These are phyloP conservation scores for Saccharomyces hybrid DNA, from an alignment of 1,139 yeast species.

Conservation along the genomic window DNA sequence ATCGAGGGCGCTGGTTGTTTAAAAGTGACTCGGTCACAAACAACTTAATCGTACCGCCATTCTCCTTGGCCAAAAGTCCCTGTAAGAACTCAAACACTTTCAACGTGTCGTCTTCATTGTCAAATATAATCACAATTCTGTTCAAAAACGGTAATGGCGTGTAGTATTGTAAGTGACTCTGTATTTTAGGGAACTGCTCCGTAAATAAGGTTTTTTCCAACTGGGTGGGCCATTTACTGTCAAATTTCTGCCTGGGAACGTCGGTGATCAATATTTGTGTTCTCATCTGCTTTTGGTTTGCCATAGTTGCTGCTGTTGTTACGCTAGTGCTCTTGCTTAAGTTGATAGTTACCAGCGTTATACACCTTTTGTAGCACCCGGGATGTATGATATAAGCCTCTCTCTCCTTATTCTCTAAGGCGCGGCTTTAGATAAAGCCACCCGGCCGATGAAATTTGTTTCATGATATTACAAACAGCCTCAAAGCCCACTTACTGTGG, in stretches of 20 bases:
- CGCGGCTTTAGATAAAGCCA: not conserved
- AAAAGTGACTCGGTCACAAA: conserved; percentile 27
- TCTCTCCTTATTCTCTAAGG: not conserved
- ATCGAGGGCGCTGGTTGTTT: conserved; percentile 12
- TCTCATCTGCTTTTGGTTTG: conserved; percentile 7
- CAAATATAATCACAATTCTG: conserved; percentile 27
- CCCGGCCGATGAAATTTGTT: conserved; percentile 1
- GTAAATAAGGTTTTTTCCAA: conserved; percentile 21
- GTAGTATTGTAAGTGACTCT: conserved; percentile 20
- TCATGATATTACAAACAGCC: not conserved
- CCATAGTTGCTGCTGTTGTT: not conserved
- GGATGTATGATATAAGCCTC: not conserved
- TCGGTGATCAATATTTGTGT: conserved; percentile 30
- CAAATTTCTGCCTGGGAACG: conserved; percentile 22
- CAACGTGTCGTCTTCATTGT: conserved; percentile 19
- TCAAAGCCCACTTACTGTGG: not conserved
- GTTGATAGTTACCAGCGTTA: not conserved
- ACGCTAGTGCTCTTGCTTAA: not conserved
- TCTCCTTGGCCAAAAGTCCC: conserved; percentile 6
- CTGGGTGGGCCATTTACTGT: conserved; percentile 22
- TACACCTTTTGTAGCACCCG: not conserved
- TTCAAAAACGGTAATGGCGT: conserved; percentile 29
- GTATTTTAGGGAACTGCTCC: conserved; percentile 19
- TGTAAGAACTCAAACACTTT: conserved; percentile 18
- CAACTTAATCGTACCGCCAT: conserved; percentile 13